Evolutionary conservation across 371 early-diverging fungal species (phyloP), one percentile per base, ranked within the genome.

Genomic region (Basidiobolus meristosporus): DNA sequence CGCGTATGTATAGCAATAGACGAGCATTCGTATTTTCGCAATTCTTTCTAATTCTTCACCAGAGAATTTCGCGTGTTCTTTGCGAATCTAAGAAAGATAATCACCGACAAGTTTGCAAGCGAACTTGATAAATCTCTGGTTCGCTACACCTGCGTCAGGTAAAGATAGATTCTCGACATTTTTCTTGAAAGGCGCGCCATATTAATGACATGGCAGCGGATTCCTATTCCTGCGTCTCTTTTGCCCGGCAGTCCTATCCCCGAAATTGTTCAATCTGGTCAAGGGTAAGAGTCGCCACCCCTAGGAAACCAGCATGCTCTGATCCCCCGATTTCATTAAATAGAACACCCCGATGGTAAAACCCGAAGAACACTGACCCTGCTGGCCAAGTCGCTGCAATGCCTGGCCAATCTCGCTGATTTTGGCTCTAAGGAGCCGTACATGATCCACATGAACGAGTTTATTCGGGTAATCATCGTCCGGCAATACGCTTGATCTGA

Each of bases 161-260:
- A 40, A 5, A 26, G 9, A 9, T 26, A 9, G 9, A 5, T 26
- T 26, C 3, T 26, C 9, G 9, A 5, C 5, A 26, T n/a, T n/a
- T n/a, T n/a, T n/a, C n/a, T n/a, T n/a, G n/a, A n/a, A n/a, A n/a
- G n/a, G n/a, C n/a, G n/a, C n/a, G n/a, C n/a, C n/a, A n/a, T n/a
- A n/a, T n/a, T n/a, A n/a, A n/a, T n/a, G n/a, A n/a, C n/a, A n/a
- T n/a, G n/a, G 9, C 41, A 81, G 81, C 45, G 81, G 81, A 0
- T 83, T 88, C 54, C 51, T 88, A 3, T 88, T 88, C 49, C 47
- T 88, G 23, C 61, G 88, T 14, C 62, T 85, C 42, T 70, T 88
- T 40, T 83, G 85, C 41, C 85, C 88, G 0, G 84, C 88, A 0
- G 79, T 87, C 45, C 60, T 83, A 18, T 70, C 78, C 36, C 88